Percentiles rank a stretch among this genome's conserved stretches.
Evolutionary conservation across 352 stramenopile genomes (phyloP).

Genomic region (Phytophthora idaei): DNA sequence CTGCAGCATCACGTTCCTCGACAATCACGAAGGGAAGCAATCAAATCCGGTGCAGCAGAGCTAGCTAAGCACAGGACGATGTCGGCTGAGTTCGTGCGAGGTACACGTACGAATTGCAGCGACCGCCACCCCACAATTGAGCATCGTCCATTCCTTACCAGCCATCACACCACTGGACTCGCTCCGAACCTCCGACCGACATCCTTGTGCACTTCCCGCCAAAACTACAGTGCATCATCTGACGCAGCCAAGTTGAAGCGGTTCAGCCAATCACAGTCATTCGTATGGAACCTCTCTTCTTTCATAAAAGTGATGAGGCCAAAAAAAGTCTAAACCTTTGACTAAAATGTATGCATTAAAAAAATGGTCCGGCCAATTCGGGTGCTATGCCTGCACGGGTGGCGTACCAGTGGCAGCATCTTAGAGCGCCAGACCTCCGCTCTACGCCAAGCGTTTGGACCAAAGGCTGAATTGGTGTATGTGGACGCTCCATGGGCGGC

Average conservation of each 20-base stretch:
- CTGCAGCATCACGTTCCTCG: slow-evolving; percentile 11
- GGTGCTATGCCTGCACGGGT: slow-evolving; percentile 82
- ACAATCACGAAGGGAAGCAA: slow-evolving; percentile 7
- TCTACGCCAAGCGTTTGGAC: slow-evolving; percentile 59
- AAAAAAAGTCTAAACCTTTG: no score
- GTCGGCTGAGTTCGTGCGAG: neutral
- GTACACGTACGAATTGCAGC: neutral
- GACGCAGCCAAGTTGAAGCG: slow-evolving; percentile 5
- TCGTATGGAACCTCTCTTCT: neutral
- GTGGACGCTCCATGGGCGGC: slow-evolving; percentile 68
- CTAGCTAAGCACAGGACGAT: neutral
- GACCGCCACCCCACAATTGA: neutral
- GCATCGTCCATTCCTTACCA: neutral
- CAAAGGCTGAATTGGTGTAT: slow-evolving; percentile 64
- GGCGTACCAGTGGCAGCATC: slow-evolving; percentile 74
- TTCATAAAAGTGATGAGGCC: neutral
- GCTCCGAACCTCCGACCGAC: neutral
- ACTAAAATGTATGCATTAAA: neutral
- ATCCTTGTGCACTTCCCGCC: neutral
- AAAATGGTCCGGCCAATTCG: slow-evolving; percentile 52
- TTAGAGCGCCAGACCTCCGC: slow-evolving; percentile 63
- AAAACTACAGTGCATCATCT: neutral
- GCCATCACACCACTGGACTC: no score
- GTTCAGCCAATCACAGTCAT: slow-evolving; percentile 5
- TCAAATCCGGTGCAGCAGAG: slow-evolving; percentile 9